A percentile compares a stretch with the other conserved stretches of the same genome.
Evolutionary conservation across 148 eudicot species (phyloP).

Genomic region (Agrostemma githago): DNA sequence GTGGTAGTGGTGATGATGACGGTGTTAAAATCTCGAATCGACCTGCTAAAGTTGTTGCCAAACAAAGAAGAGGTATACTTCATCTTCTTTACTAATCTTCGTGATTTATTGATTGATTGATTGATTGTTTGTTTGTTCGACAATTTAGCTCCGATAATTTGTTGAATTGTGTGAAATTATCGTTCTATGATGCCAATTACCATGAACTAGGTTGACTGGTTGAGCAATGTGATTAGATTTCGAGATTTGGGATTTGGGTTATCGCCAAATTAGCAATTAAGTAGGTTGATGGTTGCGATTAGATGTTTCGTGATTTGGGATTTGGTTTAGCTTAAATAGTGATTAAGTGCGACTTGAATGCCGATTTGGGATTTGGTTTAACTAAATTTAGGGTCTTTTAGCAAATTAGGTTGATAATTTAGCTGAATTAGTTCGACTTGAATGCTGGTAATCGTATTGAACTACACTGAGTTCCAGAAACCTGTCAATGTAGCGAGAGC

Average conservation of each 20-base stretch:
- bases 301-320: background rate
- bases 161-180: background rate
- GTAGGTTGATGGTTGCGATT: background rate
- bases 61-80: conserved; percentile 9
- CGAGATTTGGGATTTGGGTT: too few species aligned
- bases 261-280: too few species aligned
- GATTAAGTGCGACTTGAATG: background rate
- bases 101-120: background rate
- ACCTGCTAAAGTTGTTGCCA: conserved; percentile 21
- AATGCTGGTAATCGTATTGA: too few species aligned
- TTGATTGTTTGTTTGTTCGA: background rate
- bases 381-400: too few species aligned
- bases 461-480: too few species aligned
- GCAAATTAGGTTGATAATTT: too few species aligned
- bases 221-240: too few species aligned
- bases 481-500: too few species aligned
- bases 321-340: background rate
- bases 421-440: too few species aligned
- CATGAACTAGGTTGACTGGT: background rate
- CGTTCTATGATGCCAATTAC: background rate
- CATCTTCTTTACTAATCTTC: background rate
- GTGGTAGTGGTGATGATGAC: background rate
- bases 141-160: background rate
- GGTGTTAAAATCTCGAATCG: conserved; percentile 10
- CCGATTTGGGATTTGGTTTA: background rate